Base-by-base conservation (phyloP, 1,139 yeast species). In the Lodderomyces elongisporus region DNA sequence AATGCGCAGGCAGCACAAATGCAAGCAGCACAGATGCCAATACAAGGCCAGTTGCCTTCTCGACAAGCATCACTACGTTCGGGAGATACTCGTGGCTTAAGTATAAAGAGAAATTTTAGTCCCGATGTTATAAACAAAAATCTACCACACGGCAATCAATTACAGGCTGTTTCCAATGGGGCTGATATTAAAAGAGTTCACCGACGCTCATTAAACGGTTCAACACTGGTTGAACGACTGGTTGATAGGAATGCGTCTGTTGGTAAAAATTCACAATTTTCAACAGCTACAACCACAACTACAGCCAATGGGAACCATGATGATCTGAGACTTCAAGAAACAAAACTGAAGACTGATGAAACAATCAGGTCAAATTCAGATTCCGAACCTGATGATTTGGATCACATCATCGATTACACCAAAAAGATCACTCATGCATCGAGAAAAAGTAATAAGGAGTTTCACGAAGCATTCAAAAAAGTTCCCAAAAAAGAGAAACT, bases 391-490 rank as follows among this genome's bases (percentile, higher is more conserved):
- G 46, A 39, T 9, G 52, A 51, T 12, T 30, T 42, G 6, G 46
- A 43, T 25, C 40, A 42, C 27, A 33, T 43, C 3, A 44, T 42
- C 13, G 63, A 56, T 36, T 50, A 44, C 30, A 42, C 57, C 6
- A 49, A 51, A 18, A 41, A 40, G 25, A 37, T 60, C 22, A 52
- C 49, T 31, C 52, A 47, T 35, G 68, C 70, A 5, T 49, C 58
- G 27, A 49, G 48, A 25, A 78, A 77, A 48, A 62, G 78, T 39
- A 79, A 80, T 46, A 59, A 61, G 18, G 84, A 80, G 25, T 81
- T 82, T 49, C 89, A 81, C 49, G 66, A 62, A 28, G 50, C 70
- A 4, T 83, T 83, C 56, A 75, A 74, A 38, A 70, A 71, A 29
- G 54, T 82, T 0, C 76, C 81, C 0, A 42, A 58, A 1, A 50